Evolutionary conservation across 225 moss, liverwort and hornwort genomes (phyloP), one percentile per base, ranked within the genome.

Genomic region (Polytrichum commune): DNA sequence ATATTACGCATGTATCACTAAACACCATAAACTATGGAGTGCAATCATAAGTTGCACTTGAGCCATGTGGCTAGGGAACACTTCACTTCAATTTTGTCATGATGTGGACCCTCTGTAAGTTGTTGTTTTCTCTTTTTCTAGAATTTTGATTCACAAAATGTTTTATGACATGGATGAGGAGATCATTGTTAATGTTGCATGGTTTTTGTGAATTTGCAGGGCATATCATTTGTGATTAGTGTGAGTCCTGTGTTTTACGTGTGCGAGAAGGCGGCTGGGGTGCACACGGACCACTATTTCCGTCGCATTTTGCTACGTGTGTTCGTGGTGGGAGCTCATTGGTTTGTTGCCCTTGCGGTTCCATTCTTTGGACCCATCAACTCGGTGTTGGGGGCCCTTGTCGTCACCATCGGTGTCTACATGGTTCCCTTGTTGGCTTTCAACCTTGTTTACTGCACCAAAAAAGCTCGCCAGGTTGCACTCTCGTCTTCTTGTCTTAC

Each of bases 281-380:
- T 89, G 64, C 89, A 89, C 18, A 78, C 86, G 0, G 69, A 72
- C 54, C 24, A 20, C 58, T 76, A 83, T 16, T 38, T 46, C 0
- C 38, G 64, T 1, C 75, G 84, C 1, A 16, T 80, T 27, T 1
- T 82, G 27, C 75, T 82, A 4, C 86, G 89, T 0, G 22, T 89
- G 6, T 86, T 86, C 20, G 81, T 89, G 9, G 86, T 89, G 0
- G 79, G 60, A 6, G 10, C 74, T 2, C 35, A 86, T 25, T 86
- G 84, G 86, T 82, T 86, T 64, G 20, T 86, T 16, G 86, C 89
- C 1, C 72, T 89, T 27, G 84, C 86, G 1, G 76, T 89, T 4
- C 89, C 89, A 0, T 89, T 89, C 77, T 89, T 89, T 8, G 89
- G 89, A 5, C 89, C 89, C 35, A 86, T 89, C 75, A 89, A 89